Evolutionary conservation across 1,284 basidiomycete genomes (phyloP).

Genomic region (Moesziomyces parantarcticus): DNA sequence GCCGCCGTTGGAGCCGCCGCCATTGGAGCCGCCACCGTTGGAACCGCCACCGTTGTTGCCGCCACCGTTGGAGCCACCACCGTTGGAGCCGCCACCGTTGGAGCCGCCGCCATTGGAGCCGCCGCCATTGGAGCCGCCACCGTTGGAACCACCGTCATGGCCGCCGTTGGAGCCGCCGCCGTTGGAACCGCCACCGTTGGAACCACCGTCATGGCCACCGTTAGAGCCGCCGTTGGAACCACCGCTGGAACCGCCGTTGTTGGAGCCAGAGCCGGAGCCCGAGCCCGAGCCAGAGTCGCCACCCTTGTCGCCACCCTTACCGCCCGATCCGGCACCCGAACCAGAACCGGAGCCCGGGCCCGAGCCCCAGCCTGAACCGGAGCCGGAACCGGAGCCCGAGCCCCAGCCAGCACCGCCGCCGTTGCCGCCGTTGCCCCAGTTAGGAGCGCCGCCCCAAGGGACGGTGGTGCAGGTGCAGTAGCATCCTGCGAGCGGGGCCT

Average conservation of each 20-base stretch:
- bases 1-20: slow-evolving; percentile 7
- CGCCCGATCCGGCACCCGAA: slow-evolving; percentile 1
- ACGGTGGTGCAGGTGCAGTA: slow-evolving; percentile 36
- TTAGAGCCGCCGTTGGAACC: slow-evolving; percentile 3
- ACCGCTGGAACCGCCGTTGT: slow-evolving; percentile 1
- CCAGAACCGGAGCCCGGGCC: slow-evolving; percentile 5
- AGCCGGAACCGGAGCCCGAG: slow-evolving; percentile 1
- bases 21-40: slow-evolving; percentile 6
- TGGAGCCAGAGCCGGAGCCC: slow-evolving; percentile 11
- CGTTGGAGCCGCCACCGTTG: slow-evolving; percentile 7
- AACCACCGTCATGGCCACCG: slow-evolving; percentile 4
- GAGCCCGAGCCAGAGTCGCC: slow-evolving; percentile 6
- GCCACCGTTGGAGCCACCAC: not conserved
- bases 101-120: slow-evolving; percentile 11
- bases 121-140: slow-evolving; percentile 6
- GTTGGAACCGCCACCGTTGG: not conserved
- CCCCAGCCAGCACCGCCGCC: slow-evolving; percentile 8
- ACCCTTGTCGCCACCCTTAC: slow-evolving; percentile 1
- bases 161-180: slow-evolving; percentile 1
- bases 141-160: not conserved
- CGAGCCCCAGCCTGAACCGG: slow-evolving; percentile 1
- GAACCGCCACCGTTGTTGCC: slow-evolving; percentile 1
- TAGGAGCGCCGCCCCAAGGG: slow-evolving; percentile 6
- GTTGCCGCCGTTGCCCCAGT: not conserved
- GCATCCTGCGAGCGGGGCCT: slow-evolving; percentile 33